Percentiles rank a stretch among this genome's conserved stretches.
These are phyloP conservation scores for Centella asiatica DNA, from an alignment of 129 eudicot genomes.

Conservation along the genomic window DNA sequence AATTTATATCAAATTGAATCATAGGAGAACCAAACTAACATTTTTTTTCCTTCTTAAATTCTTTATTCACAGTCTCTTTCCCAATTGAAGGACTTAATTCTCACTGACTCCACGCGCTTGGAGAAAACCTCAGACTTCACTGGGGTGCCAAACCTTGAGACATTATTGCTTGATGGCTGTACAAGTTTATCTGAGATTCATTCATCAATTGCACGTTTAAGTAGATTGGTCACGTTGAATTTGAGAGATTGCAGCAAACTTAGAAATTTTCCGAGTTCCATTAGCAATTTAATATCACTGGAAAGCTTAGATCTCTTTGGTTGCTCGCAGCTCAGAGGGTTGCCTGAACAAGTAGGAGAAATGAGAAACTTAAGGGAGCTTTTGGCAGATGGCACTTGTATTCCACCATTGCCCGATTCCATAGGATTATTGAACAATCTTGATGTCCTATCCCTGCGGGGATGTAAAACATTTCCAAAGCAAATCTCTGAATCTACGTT, in stretches of 20 bases:
- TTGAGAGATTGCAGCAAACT: conserved; percentile 21
- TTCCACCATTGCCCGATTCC: conserved; percentile 10
- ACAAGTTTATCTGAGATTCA: conserved; percentile 20
- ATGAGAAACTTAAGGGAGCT: conserved; percentile 12
- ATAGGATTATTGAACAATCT: conserved; percentile 10
- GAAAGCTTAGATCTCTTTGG: conserved; percentile 11
- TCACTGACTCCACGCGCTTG: conserved; percentile 18
- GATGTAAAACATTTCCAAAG: conserved; percentile 7
- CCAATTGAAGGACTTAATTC: conserved; percentile 26
- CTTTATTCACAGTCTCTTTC: conserved; percentile 8
- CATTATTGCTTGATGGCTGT: conserved; percentile 20
- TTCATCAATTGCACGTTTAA: conserved; percentile 23
- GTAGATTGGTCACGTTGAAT: conserved; percentile 20
- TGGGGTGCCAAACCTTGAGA: conserved; percentile 19
- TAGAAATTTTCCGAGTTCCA: conserved; percentile 17
- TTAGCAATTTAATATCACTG: conserved; percentile 20
- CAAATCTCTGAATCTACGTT: conserved; percentile 3
- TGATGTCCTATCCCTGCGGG: conserved; percentile 8
- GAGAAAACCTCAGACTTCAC: conserved; percentile 16
- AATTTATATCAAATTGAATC: too few species aligned
- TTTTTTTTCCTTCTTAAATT: not conserved
- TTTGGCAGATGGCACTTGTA: not conserved
- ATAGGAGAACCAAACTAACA: too few species aligned
- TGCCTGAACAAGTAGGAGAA: conserved; percentile 15
- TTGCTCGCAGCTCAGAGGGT: conserved; percentile 11